Percentiles rank a stretch among this genome's conserved stretches.
These are phyloP conservation scores for Rachicladosporium sp. DNA, from an alignment of 2,329 filamentous ascomycete genomes.

Conservation along the genomic window DNA sequence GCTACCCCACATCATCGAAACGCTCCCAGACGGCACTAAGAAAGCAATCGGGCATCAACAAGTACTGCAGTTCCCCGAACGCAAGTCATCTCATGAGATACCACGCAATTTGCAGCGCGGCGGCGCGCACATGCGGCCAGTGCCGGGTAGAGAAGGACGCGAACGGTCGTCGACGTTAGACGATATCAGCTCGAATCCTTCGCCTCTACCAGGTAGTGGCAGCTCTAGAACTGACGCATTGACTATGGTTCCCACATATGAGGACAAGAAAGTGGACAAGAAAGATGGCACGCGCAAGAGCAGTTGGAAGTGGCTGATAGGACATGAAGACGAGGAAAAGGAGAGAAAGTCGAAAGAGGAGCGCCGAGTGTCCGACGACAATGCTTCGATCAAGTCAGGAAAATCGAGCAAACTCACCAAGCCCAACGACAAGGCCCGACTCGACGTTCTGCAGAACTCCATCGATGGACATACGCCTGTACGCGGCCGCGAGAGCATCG, in stretches of 20 bases:
- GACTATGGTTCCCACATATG: constrained; percentile 66
- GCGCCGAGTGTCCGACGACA: constrained; percentile 5
- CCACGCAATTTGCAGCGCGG: constrained; percentile 17
- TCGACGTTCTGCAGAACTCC: constrained; percentile 78
- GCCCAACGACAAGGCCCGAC: constrained; percentile 55
- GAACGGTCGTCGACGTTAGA: constrained; percentile 37
- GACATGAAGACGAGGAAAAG: constrained; percentile 55
- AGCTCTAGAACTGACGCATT: constrained; percentile 62
- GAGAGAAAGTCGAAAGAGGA: constrained; percentile 50
- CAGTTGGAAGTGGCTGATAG: constrained; percentile 72
- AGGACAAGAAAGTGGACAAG: constrained; percentile 58
- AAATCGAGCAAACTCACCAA: constrained; percentile 51
- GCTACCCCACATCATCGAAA: constrained; percentile 54
- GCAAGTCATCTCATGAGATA: constrained; percentile 32
- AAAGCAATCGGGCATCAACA: constrained; percentile 14
- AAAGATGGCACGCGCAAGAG: constrained; percentile 62
- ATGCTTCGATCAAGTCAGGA: constrained; percentile 12
- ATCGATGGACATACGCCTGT: constrained; percentile 49
- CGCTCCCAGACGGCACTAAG: constrained; percentile 28
- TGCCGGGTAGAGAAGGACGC: constrained; percentile 19
- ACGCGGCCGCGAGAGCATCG: constrained; percentile 64
- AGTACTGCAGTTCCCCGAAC: constrained; percentile 35
- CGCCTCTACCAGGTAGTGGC: constrained; percentile 54
- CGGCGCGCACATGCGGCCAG: constrained; percentile 22
- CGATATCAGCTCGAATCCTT: constrained; percentile 53